Percentiles rank a stretch among this genome's conserved stretches.
Conservation (phyloP, 306 rosid species). For the Lathyrus aphaca region DNA sequence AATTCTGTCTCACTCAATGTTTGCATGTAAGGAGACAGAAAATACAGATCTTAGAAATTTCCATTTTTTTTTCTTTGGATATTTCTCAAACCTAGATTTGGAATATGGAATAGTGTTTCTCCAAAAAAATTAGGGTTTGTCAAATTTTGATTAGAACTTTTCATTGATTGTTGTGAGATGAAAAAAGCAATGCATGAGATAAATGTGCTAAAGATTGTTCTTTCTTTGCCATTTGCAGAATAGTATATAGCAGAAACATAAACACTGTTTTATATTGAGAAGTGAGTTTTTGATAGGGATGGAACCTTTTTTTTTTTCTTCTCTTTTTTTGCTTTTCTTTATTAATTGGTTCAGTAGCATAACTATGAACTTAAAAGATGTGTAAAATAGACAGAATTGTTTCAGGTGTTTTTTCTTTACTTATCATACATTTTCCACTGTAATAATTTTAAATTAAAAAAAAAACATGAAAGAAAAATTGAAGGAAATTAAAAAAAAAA, state of each 20-base stretch:
- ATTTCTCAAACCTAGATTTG: neutral
- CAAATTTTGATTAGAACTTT: conserved; percentile 8
- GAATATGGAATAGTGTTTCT: too few species aligned
- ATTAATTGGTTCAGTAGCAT: conserved; percentile 36
- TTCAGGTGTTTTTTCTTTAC: conserved; percentile 34
- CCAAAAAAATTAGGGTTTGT: neutral
- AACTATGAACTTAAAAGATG: conserved; percentile 41
- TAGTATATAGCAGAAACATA: conserved; percentile 42
- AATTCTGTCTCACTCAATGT: conserved; percentile 43
- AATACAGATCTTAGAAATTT: neutral
- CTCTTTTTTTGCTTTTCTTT: conserved; percentile 31
- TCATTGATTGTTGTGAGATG: conserved; percentile 13
- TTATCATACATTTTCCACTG: conserved; percentile 27
- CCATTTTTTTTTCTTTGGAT: neutral
- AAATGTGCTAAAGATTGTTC: conserved; percentile 48
- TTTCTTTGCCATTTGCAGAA: conserved; percentile 44
- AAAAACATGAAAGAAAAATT: neutral
- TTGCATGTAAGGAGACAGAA: conserved; percentile 42
- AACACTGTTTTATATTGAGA: conserved; percentile 47
- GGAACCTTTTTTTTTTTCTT: conserved; percentile 13
- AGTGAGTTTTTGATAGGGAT: conserved; percentile 47
- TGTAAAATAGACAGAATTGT: conserved; percentile 35
- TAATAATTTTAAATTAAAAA: conserved; percentile 40
- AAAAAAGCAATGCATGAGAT: conserved; percentile 47
- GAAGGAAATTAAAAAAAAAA: neutral